Conservation (phyloP, 2,329 filamentous ascomycete species). For the Chaetomium globosum region DNA sequence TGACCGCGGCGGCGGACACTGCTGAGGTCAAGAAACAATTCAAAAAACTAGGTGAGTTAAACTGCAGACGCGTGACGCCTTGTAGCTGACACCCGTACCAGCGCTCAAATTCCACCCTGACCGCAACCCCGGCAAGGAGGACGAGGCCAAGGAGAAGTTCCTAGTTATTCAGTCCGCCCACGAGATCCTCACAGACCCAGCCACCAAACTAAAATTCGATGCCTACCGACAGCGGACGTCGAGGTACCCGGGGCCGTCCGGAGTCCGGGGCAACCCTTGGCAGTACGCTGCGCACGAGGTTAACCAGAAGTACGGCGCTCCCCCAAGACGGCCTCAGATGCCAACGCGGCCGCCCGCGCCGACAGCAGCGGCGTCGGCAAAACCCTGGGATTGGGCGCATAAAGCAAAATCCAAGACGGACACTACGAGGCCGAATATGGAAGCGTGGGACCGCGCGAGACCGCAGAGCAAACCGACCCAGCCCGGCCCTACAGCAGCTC, state of each 20-base stretch:
- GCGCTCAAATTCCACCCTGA: constrained; percentile 87
- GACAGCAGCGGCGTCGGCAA: constrained; percentile 33
- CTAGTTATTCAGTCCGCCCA: constrained; percentile 85
- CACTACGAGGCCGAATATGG: constrained; percentile 28
- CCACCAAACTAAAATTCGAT: constrained; percentile 57
- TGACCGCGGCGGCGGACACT: constrained; percentile 66
- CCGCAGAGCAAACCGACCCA: constrained; percentile 26
- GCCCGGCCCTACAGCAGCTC: constrained; percentile 43
- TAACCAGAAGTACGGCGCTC: constrained; percentile 50
- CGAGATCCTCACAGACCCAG: constrained; percentile 65
- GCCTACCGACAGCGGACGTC: constrained; percentile 46
- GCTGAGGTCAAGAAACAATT: constrained; percentile 86
- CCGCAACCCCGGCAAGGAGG: constrained; percentile 80
- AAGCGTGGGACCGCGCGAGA: constrained; percentile 37
- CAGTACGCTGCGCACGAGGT: constrained; percentile 48
- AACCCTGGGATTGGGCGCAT: constrained; percentile 35
- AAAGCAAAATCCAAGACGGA: constrained; percentile 28
- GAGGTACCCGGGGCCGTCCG: constrained; percentile 54
- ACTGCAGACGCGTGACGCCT: not conserved
- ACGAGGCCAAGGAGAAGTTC: constrained; percentile 79
- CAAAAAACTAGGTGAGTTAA: constrained; percentile 71
- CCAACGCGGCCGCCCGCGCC: constrained; percentile 36
- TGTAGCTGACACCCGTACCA: constrained; percentile 41
- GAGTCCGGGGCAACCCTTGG: constrained; percentile 62
- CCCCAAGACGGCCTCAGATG: constrained; percentile 36